Conservation (phyloP, 1,284 basidiomycete species). For the Xerocomus amazonicus region DNA sequence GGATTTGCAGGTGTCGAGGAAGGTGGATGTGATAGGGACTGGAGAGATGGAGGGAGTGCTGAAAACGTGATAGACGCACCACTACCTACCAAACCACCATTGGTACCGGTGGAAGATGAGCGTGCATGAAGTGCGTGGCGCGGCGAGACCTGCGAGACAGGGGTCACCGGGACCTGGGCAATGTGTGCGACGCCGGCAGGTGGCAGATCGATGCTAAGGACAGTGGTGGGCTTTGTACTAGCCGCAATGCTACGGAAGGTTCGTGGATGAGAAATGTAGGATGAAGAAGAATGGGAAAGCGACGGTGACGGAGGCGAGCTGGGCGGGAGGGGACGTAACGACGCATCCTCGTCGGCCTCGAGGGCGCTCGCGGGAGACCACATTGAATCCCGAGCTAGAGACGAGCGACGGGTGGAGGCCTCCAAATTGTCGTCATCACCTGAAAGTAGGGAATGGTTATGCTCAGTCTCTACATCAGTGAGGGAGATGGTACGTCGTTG, state of each 20-base stretch:
- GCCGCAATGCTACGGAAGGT: constrained; percentile 80
- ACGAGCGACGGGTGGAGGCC: constrained; percentile 48
- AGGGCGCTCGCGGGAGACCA: constrained; percentile 71
- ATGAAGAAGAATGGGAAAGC: constrained; percentile 74
- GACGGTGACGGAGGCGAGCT: constrained; percentile 81
- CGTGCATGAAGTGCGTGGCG: constrained; percentile 56
- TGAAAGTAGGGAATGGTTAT: constrained; percentile 31
- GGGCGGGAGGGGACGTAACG: constrained; percentile 81
- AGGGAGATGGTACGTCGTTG: constrained; percentile 61
- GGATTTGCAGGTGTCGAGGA: constrained; percentile 39
- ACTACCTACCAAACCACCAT: constrained; percentile 39
- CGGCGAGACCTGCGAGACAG: constrained; percentile 40
- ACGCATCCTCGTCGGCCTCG: constrained; percentile 89
- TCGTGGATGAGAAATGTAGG: constrained; percentile 74
- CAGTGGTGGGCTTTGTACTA: constrained; percentile 93
- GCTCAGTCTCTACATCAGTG: constrained; percentile 45
- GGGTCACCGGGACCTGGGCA: constrained; percentile 74
- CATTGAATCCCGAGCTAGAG: constrained; percentile 59
- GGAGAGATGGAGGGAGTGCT: constrained; percentile 51
- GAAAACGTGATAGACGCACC: constrained; percentile 70
- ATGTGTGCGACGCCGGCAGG: constrained; percentile 85
- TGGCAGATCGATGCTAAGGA: constrained; percentile 82
- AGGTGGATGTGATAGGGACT: constrained; percentile 45
- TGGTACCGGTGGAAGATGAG: constrained; percentile 52
- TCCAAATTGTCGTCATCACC: constrained; percentile 44